Evolutionary conservation across 2,329 filamentous ascomycete genomes (phyloP).

Genomic region (Epicoccum sorghinum): DNA sequence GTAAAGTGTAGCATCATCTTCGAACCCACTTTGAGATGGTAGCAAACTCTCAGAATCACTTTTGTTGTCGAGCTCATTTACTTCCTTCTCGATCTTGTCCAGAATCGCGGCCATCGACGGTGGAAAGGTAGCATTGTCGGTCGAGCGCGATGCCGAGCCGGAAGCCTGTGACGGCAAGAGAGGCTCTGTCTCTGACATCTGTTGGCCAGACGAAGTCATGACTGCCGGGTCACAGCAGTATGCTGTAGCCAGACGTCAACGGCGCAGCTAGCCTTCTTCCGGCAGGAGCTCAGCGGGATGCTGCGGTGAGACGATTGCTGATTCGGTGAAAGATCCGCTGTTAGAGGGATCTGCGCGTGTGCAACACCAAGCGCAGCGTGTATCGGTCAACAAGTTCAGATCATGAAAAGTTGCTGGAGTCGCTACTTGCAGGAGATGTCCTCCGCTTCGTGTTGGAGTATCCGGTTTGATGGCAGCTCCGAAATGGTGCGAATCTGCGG

Average conservation of each 20-base stretch:
- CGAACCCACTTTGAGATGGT: background rate
- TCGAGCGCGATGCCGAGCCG: slow-evolving; percentile 5
- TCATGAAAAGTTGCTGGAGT: background rate
- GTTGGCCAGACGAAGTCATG: background rate
- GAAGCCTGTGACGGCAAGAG: slow-evolving; percentile 6
- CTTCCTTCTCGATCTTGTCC: slow-evolving; percentile 16
- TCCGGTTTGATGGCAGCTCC: background rate
- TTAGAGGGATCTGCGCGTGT: slow-evolving; percentile 3
- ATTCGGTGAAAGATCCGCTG: slow-evolving; percentile 15
- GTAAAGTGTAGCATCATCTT: slow-evolving; percentile 37
- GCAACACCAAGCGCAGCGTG: background rate
- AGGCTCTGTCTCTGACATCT: slow-evolving; percentile 9
- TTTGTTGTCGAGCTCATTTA: slow-evolving; percentile 12
- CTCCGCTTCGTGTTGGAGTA: background rate
- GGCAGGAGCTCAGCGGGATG: slow-evolving; percentile 9
- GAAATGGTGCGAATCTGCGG: no score
- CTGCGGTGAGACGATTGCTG: slow-evolving; percentile 7
- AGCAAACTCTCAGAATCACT: background rate
- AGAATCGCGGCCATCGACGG: slow-evolving; percentile 14
- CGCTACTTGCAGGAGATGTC: background rate
- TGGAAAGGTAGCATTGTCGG: slow-evolving; percentile 6
- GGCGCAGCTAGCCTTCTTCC: slow-evolving; percentile 2
- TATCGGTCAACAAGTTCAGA: background rate
- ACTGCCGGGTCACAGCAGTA: background rate
- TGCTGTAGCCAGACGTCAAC: background rate